These are phyloP conservation scores for Globisporangium solare DNA, from an alignment of 352 stramenopile genomes.

Conservation along the genomic window DNA sequence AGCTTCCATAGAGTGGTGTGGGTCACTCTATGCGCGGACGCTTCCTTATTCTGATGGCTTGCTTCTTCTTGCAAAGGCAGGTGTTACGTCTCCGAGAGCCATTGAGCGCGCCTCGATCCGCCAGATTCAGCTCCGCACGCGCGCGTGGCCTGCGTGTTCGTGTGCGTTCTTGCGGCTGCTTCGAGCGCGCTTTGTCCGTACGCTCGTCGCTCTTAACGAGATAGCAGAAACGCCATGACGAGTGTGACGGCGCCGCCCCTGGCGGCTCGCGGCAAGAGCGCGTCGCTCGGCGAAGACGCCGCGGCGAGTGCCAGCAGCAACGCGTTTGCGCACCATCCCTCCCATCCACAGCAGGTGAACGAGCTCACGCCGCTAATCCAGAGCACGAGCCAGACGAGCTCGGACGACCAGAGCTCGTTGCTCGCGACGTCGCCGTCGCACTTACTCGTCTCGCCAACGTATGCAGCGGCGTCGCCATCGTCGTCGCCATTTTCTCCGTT, in stretches of 20 bases:
- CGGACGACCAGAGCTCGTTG: slow-evolving; percentile 10
- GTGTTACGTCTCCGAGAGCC: background rate
- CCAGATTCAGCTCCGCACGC: background rate
- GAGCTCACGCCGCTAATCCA: slow-evolving; percentile 62
- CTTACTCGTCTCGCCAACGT: slow-evolving; percentile 35
- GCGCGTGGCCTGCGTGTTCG: no score
- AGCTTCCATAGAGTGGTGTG: background rate
- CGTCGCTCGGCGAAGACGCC: background rate
- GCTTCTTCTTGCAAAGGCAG: background rate
- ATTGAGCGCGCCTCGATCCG: background rate
- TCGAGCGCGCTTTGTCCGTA: background rate
- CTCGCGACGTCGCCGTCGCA: slow-evolving; percentile 3
- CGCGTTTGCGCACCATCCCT: background rate
- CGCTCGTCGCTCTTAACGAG: background rate
- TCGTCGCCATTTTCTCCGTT: slow-evolving; percentile 27
- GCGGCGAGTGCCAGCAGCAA: background rate
- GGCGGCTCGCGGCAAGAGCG: background rate
- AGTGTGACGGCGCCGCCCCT: slow-evolving; percentile 5
- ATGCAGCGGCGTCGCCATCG: slow-evolving; percentile 29
- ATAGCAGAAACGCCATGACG: background rate
- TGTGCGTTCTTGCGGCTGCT: no score
- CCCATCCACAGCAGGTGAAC: slow-evolving; percentile 15
- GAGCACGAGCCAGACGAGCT: slow-evolving; percentile 16
- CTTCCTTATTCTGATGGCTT: background rate
- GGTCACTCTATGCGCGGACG: background rate